Conservation (phyloP, 2,329 filamentous ascomycete species). For the Cladosporium austrohemisphaericum region DNA sequence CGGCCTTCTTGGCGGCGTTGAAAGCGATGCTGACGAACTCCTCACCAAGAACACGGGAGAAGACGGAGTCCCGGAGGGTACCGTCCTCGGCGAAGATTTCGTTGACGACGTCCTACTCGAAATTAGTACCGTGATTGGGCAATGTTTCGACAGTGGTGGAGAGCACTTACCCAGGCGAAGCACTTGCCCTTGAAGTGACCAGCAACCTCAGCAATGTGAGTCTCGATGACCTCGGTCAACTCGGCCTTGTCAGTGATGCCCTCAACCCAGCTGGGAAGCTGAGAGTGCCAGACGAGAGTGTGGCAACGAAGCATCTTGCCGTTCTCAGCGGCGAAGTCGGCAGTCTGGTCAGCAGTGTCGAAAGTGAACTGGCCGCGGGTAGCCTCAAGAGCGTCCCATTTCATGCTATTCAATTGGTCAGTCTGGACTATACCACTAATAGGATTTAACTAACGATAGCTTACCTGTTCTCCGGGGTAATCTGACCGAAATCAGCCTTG, state of each 20-base stretch:
- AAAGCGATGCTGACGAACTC: conserved; percentile 68
- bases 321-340: conserved; percentile 56
- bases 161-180: conserved; percentile 50
- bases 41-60: conserved; percentile 65
- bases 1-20: conserved; percentile 46
- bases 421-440: not conserved
- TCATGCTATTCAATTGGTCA: conserved; percentile 44
- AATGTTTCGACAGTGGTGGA: not conserved
- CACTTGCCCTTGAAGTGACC: conserved; percentile 62
- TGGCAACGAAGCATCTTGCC: conserved; percentile 61
- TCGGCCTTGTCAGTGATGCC: conserved; percentile 50
- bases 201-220: conserved; percentile 57
- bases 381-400: conserved; percentile 60
- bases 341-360: conserved; percentile 54
- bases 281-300: conserved; percentile 62
- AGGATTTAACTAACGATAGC: too few relatives aligned
- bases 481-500: conserved; percentile 58
- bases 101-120: conserved; percentile 58
- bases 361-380: conserved; percentile 54
- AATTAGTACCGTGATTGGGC: not conserved
- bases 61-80: conserved; percentile 63
- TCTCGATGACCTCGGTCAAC: conserved; percentile 55
- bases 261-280: conserved; percentile 54
- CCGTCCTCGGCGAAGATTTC: conserved; percentile 58
- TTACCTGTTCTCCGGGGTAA: conserved; percentile 61